A percentile compares a stretch with the other conserved stretches of the same genome.
These are phyloP conservation scores for Amphirosellinia nigrospora DNA, from an alignment of 495 filamentous ascomycete species.

Conservation along the genomic window DNA sequence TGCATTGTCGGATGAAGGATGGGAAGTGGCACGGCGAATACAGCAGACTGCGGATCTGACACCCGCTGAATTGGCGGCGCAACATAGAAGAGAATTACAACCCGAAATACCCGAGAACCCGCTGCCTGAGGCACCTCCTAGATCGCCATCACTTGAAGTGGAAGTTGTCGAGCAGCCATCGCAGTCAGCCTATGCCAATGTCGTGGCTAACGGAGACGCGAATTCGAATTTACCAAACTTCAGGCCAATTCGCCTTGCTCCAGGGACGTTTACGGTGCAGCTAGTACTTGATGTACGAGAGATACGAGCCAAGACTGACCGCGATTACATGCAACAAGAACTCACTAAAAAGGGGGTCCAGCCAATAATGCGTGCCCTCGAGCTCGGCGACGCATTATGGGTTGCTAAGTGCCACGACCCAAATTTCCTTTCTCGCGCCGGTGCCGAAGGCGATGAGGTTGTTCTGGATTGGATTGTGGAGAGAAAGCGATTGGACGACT, in stretches of 20 bases:
- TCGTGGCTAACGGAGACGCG: conserved; percentile 50
- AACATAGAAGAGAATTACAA: conserved; percentile 24
- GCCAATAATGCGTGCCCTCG: conserved; percentile 69
- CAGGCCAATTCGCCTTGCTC: conserved; percentile 64
- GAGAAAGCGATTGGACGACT: conserved; percentile 81
- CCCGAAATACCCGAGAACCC: conserved; percentile 17
- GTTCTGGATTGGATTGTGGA: conserved; percentile 84
- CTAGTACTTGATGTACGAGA: conserved; percentile 80
- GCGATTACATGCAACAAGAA: conserved; percentile 79
- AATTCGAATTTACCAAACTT: conserved; percentile 55
- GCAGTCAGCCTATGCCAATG: conserved; percentile 38
- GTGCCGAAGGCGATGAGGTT: conserved; percentile 75
- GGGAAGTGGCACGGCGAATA: conserved; percentile 76
- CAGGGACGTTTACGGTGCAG: conserved; percentile 73
- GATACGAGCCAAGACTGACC: conserved; percentile 74
- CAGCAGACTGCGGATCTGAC: conserved; percentile 50
- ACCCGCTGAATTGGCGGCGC: conserved; percentile 26
- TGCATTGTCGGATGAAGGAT: conserved; percentile 76
- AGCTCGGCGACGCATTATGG: conserved; percentile 82
- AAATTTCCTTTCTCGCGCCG: conserved; percentile 58
- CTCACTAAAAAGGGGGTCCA: conserved; percentile 69
- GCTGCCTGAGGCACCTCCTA: conserved; percentile 3
- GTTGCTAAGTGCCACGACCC: conserved; percentile 73
- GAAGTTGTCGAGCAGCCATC: conserved; percentile 27
- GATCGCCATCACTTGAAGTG: conserved; percentile 32